A percentile compares a stretch with the other conserved stretches of the same genome.
Evolutionary conservation across 2,329 filamentous ascomycete species (phyloP).

Genomic region (Beauveria australis): DNA sequence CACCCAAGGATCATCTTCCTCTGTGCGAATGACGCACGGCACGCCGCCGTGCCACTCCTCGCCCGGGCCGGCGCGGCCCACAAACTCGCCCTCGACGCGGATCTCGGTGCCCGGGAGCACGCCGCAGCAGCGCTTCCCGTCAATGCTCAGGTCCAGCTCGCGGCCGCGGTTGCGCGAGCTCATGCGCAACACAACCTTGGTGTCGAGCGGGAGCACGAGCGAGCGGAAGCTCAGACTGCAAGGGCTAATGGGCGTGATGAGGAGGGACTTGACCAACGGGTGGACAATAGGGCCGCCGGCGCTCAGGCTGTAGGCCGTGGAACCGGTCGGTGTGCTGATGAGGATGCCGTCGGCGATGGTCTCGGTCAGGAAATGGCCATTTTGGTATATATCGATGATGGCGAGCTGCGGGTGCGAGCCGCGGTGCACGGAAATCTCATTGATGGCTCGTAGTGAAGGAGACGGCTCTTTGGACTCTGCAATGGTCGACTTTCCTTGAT

Average conservation of each 20-base stretch:
- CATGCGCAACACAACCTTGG: conserved; percentile 71
- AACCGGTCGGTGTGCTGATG: conserved; percentile 87
- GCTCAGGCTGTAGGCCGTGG: conserved; percentile 91
- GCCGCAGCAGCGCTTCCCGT: conserved; percentile 61
- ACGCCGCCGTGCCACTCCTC: conserved; percentile 68
- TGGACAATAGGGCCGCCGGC: conserved; percentile 91
- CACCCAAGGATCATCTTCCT: conserved; percentile 89
- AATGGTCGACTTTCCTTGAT: conserved; percentile 33
- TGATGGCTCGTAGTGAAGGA: conserved; percentile 63
- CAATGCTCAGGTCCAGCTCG: conserved; percentile 72
- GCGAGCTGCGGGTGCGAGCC: conserved; percentile 85
- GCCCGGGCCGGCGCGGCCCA: conserved; percentile 38
- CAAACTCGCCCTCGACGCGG: conserved; percentile 77
- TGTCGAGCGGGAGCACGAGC: conserved; percentile 78
- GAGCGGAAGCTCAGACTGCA: conserved; percentile 88
- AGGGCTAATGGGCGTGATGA: conserved; percentile 91
- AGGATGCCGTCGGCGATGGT: conserved; percentile 94
- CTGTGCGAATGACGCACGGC: conserved; percentile 74
- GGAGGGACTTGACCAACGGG: conserved; percentile 77
- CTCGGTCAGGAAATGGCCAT: conserved; percentile 82
- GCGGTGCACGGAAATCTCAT: conserved; percentile 89
- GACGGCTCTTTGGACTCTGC: conserved; percentile 28
- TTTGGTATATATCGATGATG: conserved; percentile 85
- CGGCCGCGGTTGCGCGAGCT: conserved; percentile 72
- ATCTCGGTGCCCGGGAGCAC: conserved; percentile 75